Evolutionary conservation across 2,329 filamentous ascomycete species (phyloP).

Genomic region (Talaromyces sp.): DNA sequence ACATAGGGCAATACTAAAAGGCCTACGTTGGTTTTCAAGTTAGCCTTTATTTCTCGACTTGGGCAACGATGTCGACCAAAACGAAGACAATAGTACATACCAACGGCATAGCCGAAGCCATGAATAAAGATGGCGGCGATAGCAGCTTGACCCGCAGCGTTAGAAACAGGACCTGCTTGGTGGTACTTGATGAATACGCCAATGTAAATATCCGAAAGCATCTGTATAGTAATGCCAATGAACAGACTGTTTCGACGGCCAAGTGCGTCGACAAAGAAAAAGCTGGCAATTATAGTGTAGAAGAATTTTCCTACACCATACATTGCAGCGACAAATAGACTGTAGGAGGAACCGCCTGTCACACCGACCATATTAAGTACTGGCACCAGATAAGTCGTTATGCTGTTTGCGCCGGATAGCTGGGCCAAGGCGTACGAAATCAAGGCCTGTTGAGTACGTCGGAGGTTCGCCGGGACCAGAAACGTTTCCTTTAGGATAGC

Average conservation of each 20-base stretch:
- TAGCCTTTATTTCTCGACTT: not conserved
- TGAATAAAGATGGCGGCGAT: slow-evolving; percentile 45
- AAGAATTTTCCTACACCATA: slow-evolving; percentile 43
- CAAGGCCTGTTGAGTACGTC: slow-evolving; percentile 36
- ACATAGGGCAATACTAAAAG: slow-evolving; percentile 42
- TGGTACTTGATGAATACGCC: slow-evolving; percentile 37
- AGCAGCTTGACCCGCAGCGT: slow-evolving; percentile 32
- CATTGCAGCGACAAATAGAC: slow-evolving; percentile 40
- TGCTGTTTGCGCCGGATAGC: slow-evolving; percentile 42
- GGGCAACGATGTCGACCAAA: not conserved
- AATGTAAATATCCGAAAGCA: slow-evolving; percentile 40
- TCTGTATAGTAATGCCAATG: slow-evolving; percentile 33
- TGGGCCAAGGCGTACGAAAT: slow-evolving; percentile 39
- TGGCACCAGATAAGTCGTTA: slow-evolving; percentile 43
- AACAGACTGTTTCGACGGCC: slow-evolving; percentile 38
- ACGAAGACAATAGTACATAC: slow-evolving; percentile 18
- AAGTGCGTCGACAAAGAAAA: slow-evolving; percentile 44
- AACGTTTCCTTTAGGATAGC: slow-evolving; percentile 35
- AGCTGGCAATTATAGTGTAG: slow-evolving; percentile 37
- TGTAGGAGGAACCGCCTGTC: slow-evolving; percentile 18
- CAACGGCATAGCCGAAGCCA: slow-evolving; percentile 42
- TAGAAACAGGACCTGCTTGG: slow-evolving; percentile 20
- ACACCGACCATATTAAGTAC: slow-evolving; percentile 31
- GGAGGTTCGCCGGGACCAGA: slow-evolving; percentile 33
- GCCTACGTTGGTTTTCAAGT: slow-evolving; percentile 15